A percentile compares a stretch with the other conserved stretches of the same genome.
Evolutionary conservation across 345 rosid species (phyloP).

Genomic region (Linum tenue): DNA sequence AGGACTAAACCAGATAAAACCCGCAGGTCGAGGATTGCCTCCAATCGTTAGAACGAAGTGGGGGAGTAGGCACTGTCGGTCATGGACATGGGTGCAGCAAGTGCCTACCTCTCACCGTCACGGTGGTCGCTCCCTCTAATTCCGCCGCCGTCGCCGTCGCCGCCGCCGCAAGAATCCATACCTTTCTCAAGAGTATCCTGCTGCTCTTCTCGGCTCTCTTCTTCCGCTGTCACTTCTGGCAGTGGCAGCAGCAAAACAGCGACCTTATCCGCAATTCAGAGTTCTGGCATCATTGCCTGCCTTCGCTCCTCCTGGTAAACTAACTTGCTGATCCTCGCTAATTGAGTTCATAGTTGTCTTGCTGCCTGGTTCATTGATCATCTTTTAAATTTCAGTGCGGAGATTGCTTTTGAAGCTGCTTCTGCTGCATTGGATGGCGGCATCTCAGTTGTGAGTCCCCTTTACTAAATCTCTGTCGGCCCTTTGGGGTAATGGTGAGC

Average conservation of each 20-base stretch:
- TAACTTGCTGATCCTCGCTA: not conserved
- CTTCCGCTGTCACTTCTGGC: constrained; percentile 1
- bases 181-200: not conserved
- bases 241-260: not conserved
- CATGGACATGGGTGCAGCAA: not conserved
- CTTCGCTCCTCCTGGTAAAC: constrained; percentile 34
- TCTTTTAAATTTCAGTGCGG: constrained; percentile 24
- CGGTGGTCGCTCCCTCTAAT: not conserved
- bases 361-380: not conserved
- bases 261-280: constrained; percentile 28
- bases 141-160: not conserved
- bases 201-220: constrained; percentile 10
- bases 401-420: constrained; percentile 47
- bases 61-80: not conserved
- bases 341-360: not conserved
- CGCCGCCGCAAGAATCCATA: not conserved
- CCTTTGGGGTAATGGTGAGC: too few species aligned
- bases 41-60: too few species aligned
- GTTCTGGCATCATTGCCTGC: constrained; percentile 49
- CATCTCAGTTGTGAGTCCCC: constrained; percentile 43
- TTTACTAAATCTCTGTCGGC: not conserved
- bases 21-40: too few species aligned
- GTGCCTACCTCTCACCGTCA: not conserved
- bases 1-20: too few species aligned
- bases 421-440: constrained; percentile 44